Percentiles rank a stretch among this genome's conserved stretches.
These are phyloP conservation scores for Aspergillus avenaceus DNA, from an alignment of 495 filamentous ascomycete species.

Conservation along the genomic window DNA sequence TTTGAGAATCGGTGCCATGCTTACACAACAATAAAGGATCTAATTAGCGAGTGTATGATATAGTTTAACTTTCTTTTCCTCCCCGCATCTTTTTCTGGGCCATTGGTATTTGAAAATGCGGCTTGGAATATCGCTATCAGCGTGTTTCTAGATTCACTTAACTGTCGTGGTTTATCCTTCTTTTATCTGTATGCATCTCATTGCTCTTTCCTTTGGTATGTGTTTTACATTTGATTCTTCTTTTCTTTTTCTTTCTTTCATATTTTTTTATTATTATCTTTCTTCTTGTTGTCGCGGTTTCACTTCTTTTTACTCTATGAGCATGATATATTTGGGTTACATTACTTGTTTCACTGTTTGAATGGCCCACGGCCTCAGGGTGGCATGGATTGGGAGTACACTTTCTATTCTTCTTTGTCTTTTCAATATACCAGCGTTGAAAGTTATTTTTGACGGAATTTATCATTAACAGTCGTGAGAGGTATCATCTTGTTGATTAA, in stretches of 20 bases:
- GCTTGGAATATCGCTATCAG: constrained; percentile 17
- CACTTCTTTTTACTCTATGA: constrained; percentile 2
- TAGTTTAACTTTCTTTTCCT: constrained; percentile 13
- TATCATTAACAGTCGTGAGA: background rate
- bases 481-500: background rate
- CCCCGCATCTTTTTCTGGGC: constrained; percentile 13
- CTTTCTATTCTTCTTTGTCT: background rate
- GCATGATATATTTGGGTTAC: constrained; percentile 1
- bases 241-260: constrained; percentile 2
- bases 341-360: background rate
- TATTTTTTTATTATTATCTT: background rate
- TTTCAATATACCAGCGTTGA: background rate
- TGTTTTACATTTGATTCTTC: too few species aligned
- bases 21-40: constrained; percentile 8
- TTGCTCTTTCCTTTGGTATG: too few species aligned
- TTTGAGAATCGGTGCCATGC: constrained; percentile 6
- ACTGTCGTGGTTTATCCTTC: background rate
- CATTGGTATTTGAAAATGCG: constrained; percentile 19
- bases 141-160: constrained; percentile 15
- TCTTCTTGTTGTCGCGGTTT: too few species aligned
- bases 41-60: constrained; percentile 17
- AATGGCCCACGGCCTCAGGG: background rate
- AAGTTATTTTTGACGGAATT: background rate
- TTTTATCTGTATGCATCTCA: background rate
- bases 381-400: background rate